Base-by-base conservation (phyloP, 2,329 filamentous ascomycete species). In the Neoarthrinium moseri region DNA sequence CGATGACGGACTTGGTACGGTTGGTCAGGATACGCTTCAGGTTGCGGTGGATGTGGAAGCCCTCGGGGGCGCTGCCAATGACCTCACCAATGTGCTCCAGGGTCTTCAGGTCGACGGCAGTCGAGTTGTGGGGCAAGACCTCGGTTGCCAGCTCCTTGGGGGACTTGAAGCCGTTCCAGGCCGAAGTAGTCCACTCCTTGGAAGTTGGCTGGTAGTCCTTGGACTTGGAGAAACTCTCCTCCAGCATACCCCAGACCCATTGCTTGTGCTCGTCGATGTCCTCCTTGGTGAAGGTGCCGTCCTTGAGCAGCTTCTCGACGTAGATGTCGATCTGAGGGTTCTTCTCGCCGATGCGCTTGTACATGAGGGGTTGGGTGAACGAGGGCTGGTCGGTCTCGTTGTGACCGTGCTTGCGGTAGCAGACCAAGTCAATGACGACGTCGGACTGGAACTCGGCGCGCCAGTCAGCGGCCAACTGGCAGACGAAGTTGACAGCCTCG, bases 331-430 rank as follows among this genome's bases (percentile, higher is more conserved):
- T 84, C 65, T 94, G 89, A 36, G 87, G 83, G 54, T 86, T 80
- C 68, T 97, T 90, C 49, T 86, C 79, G 57, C 84, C 81, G 65
- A 99, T 97, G 62, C 88, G 89, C 84, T 97, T 96, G 83, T 99
- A 99, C 94, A 99, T 99, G 58, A 96, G 75, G 32, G 94, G 94
- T 69, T 99, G 94, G n/a, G 94, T 99, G 78, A 99, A 99, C 32
- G 92, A 96, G 38, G 94, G 94, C 77, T 99, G 94, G 66, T 99
- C 94, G 10, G 94, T 99, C 77, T 99, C 94, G 74, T 99, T 99
- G 83, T 99, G 94, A 52, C 94, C 94, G 69, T 96, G 85, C 77
- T 97, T 99, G 64, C 94, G 88, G 80, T 99, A 99, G 81, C 94
- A 99, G 64, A 97, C 91, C 61, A 99, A 83, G 69, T 99, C 94